Conservation (phyloP, 768 basidiomycete genomes). For the Psilocybe cubensis region DNA sequence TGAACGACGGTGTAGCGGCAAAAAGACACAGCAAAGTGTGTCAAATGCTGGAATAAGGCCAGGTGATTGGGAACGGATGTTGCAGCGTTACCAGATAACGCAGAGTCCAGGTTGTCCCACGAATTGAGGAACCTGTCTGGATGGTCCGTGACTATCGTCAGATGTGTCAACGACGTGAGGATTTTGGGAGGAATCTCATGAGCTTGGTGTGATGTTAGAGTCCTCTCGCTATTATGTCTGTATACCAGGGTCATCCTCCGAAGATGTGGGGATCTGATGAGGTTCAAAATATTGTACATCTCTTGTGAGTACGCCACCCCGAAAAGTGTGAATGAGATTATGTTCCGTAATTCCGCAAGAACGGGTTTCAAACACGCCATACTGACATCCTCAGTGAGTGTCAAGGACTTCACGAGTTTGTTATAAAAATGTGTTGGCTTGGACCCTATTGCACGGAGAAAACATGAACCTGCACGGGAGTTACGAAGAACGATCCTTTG, state of each 20-base stretch:
- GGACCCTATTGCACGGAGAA: slow-evolving; percentile 20
- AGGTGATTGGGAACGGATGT: not conserved
- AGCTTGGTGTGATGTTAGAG: not conserved
- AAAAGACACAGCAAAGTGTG: slow-evolving; percentile 5
- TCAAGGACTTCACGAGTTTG: slow-evolving; percentile 9
- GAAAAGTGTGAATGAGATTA: slow-evolving; percentile 10
- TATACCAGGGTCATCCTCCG: slow-evolving; percentile 16
- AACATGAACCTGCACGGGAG: slow-evolving; percentile 17
- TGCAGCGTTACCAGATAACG: not conserved
- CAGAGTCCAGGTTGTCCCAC: not conserved
- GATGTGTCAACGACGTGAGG: slow-evolving; percentile 27
- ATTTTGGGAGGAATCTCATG: slow-evolving; percentile 23
- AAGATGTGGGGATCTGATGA: slow-evolving; percentile 6
- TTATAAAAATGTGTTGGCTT: slow-evolving; percentile 10
- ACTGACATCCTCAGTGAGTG: slow-evolving; percentile 8
- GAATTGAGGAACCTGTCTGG: not conserved
- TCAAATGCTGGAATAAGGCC: slow-evolving; percentile 11
- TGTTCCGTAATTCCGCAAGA: not conserved
- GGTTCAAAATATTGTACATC: slow-evolving; percentile 5
- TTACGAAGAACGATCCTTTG: slow-evolving; percentile 28
- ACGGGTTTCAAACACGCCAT: slow-evolving; percentile 7
- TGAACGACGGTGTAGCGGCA: not conserved
- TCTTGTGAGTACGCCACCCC: not conserved
- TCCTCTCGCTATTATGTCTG: not conserved
- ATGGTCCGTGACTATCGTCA: slow-evolving; percentile 20